These are phyloP conservation scores for Candida ipomoeae DNA, from an alignment of 805 yeast genomes.

Conservation along the genomic window DNA sequence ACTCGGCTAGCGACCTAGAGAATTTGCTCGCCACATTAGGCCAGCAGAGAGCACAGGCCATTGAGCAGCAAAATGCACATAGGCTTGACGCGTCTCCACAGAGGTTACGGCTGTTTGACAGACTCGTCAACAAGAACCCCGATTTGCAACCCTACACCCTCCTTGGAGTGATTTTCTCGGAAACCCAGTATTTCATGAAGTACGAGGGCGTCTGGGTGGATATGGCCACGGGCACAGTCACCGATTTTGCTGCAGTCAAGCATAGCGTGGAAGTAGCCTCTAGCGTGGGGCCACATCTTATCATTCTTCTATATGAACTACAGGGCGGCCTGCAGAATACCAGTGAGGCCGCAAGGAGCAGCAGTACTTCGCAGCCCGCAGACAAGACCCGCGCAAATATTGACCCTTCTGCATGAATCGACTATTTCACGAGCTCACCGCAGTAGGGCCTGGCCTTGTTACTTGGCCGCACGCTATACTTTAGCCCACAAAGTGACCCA, in stretches of 20 bases:
- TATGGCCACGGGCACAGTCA: slow-evolving; percentile 13
- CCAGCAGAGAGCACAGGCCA: slow-evolving; percentile 19
- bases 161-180: slow-evolving; percentile 30
- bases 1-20: slow-evolving; percentile 20
- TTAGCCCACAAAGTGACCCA: neutral
- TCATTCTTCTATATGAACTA: slow-evolving; percentile 14
- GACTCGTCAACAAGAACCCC: slow-evolving; percentile 7
- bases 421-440: neutral
- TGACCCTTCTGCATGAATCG: neutral
- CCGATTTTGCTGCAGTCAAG: slow-evolving; percentile 12
- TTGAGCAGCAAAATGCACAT: slow-evolving; percentile 20
- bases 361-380: neutral
- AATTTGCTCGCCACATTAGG: slow-evolving; percentile 19
- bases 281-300: slow-evolving; percentile 8
- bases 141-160: slow-evolving; percentile 23
- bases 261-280: slow-evolving; percentile 6
- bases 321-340: neutral
- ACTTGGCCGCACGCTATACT: neutral
- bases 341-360: neutral
- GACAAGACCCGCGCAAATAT: neutral
- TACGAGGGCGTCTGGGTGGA: slow-evolving; percentile 10
- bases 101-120: slow-evolving; percentile 8
- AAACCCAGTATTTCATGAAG: slow-evolving; percentile 22
- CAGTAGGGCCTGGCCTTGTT: neutral
- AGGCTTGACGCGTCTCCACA: slow-evolving; percentile 13